Base-by-base conservation (phyloP, 495 filamentous ascomycete species). In the Talaromyces wortmannii region DNA sequence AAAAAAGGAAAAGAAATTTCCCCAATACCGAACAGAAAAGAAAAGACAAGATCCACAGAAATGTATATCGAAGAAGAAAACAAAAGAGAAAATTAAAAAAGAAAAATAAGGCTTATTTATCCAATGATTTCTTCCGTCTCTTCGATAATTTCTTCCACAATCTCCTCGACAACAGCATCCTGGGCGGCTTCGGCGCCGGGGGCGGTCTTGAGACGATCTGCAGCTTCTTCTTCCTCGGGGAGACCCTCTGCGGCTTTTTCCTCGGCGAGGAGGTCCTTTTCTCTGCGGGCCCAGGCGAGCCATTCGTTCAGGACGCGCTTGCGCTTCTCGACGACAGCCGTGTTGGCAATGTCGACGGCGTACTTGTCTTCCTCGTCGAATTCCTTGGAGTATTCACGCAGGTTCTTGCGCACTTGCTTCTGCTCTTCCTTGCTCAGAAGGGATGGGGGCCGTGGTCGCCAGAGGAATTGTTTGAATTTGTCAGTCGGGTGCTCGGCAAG, bases 401-500 rank as follows among this genome's bases (percentile, higher is more conserved):
- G 86, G 76, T 96, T 97, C 83, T 95, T 96, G 75, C 95, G 95
- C 65, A 97, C 90, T 62, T 86, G 79, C 79, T 97, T 96, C 78
- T 97, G 92, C 78, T 97, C 91, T 60, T 96, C 90, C 70, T 90
- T 91, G 73, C 82, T 83, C 54, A 98, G 88, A 50, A 97, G 83
- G 18, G 89, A 95, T 6, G 86, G 69, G 11, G 94, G 94, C 31
- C 94, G 88, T 11, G 94, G 95, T 16, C 94, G 89, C 94, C 94
- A 98, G 53, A 86, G 60, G 73, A 89, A 87, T 74, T 98, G 94
- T 81, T 97, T 96, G 84, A 98, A 97, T 67, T 92, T 92, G 51
- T 98, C 95, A 59, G 96, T 83, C 50, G 82, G 87, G 70, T 97
- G 89, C 71, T 97, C 95, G 58, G 92, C 88, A 17, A 98, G 83